Base-by-base conservation (phyloP, 2,329 filamentous ascomycete genomes). In the Purpureocillium lavendulum region DNA sequence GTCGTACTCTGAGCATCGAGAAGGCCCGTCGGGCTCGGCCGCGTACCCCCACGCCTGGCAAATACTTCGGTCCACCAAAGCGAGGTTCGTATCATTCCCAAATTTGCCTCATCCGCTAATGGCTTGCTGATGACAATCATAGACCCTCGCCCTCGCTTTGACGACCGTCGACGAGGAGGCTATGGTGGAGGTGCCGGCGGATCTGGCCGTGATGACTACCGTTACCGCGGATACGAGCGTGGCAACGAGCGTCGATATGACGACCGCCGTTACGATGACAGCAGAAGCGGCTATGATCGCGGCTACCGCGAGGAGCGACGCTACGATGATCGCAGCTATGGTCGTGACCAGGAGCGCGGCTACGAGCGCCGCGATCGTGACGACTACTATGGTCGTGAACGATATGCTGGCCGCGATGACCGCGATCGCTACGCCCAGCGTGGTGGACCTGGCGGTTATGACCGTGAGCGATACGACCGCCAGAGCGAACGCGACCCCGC, bases 1-100 rank as follows among this genome's bases (percentile, higher is more conserved):
- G 92, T 45, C 85, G 92, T 54, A 96, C 89, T 45, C 70, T 98
- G 56, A 96, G 89, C 75, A 97, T 98, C 51, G 92, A 98, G 74
- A 98, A 97, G 77, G 92, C 92, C 56, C 88, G 92, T 56, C 88
- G 92, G 64, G 86, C 87, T 60, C 85, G 88, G 51, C 92, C 92
- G 54, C 86, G 92, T 58, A 97, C 90, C 42, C 92, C 92, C 29
- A 98, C 92, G 41, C 92, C 92, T 36, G 92, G 92, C 69, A 97
- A 97, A 71, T 98, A 98, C 76, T 97, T 96, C 59, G 92, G 92
- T 38, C 92, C 92, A 46, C 92, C 92, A 48, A 98, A 98, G 81
- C 79, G 92, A 73, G 89, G 89, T 92, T 10, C 21, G 21, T 26
- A 26, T 26, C 70, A 71, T 84, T 69, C 29, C 32, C 36, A 16